Percentiles rank a stretch among this genome's conserved stretches.
These are phyloP conservation scores for Schoenoplectus triqueter DNA, from an alignment of 202 grass and related monocot species.

Conservation along the genomic window DNA sequence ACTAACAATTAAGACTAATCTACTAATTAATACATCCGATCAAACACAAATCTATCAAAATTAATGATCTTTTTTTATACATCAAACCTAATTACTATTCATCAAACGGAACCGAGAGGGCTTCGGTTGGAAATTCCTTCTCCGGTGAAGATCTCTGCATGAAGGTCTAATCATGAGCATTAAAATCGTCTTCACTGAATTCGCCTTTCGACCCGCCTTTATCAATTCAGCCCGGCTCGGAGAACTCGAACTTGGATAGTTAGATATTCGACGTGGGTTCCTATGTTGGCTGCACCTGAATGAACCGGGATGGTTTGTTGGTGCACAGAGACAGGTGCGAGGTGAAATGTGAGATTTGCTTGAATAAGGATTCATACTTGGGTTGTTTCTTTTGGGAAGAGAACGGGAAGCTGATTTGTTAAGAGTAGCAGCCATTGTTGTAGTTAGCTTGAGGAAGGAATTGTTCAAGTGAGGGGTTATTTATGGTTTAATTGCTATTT, in stretches of 20 bases:
- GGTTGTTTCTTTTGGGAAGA: neutral
- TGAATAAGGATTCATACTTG: neutral
- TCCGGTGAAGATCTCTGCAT: slow-evolving; percentile 44
- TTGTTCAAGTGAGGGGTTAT: slow-evolving; percentile 20
- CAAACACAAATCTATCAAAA: slow-evolving; percentile 30
- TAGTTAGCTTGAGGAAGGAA: slow-evolving; percentile 14
- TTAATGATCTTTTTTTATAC: neutral
- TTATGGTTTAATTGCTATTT: slow-evolving; percentile 21
- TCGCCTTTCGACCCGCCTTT: slow-evolving; percentile 35
- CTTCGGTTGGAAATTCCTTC: slow-evolving; percentile 59
- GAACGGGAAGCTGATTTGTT: slow-evolving; percentile 21
- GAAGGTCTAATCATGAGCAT: slow-evolving; percentile 51
- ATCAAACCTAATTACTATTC: slow-evolving; percentile 37
- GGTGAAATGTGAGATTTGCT: slow-evolving; percentile 31
- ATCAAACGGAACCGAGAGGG: slow-evolving; percentile 61
- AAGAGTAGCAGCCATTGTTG: slow-evolving; percentile 43
- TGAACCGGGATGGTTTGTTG: slow-evolving; percentile 73
- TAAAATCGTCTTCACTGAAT: slow-evolving; percentile 57
- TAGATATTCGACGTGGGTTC: neutral
- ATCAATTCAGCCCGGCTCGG: slow-evolving; percentile 4
- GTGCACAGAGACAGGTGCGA: slow-evolving; percentile 63
- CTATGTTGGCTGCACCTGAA: slow-evolving; percentile 79
- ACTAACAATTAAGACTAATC: neutral
- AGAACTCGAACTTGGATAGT: slow-evolving; percentile 20
- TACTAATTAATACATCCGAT: slow-evolving; percentile 23